phyloP scores from a whole-genome alignment of 805 yeast genomes.

The Lipomyces mesembrius region DNA sequence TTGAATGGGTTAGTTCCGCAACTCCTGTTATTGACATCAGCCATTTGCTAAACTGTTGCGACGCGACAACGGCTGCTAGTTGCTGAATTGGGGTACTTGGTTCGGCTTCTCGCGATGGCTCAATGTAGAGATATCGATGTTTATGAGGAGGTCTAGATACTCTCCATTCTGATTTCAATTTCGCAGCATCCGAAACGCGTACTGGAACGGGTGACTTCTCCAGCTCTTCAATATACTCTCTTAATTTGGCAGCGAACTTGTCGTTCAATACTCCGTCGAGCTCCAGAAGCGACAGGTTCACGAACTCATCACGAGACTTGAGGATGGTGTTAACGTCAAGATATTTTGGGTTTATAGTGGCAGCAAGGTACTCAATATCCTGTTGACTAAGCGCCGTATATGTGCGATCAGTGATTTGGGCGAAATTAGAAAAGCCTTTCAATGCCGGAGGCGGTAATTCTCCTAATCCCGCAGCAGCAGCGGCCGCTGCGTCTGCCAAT shows the following conservation, averaged over 20 bases:
- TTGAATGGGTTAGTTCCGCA: conserved; percentile 61
- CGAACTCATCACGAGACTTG: conserved; percentile 57
- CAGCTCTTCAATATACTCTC: conserved; percentile 57
- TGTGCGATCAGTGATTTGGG: conserved; percentile 83
- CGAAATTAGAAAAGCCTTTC: conserved; percentile 45
- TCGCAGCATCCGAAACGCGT: conserved; percentile 45
- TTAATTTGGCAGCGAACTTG: conserved; percentile 56
- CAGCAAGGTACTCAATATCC: conserved; percentile 51
- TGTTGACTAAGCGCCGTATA: conserved; percentile 36
- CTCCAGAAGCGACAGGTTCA: conserved; percentile 71
- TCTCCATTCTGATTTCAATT: conserved; percentile 76
- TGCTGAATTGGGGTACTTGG: conserved; percentile 19
- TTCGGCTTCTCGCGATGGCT: conserved; percentile 53
- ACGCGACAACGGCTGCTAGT: conserved; percentile 34
- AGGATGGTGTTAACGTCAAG: conserved; percentile 49
- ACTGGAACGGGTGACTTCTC: conserved; percentile 43
- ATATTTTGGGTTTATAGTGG: conserved; percentile 62
- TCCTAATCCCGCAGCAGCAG: conserved; percentile 56
- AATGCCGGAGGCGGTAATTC: conserved; percentile 55
- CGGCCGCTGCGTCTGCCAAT: conserved; percentile 70
- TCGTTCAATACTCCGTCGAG: conserved; percentile 65
- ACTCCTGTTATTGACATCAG: conserved; percentile 64
- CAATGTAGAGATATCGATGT: conserved; percentile 81
- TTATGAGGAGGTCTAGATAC: conserved; percentile 93
- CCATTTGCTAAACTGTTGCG: conserved; percentile 68